Evolutionary conservation across 2,329 filamentous ascomycete genomes (phyloP), one percentile per base, ranked within the genome.

Genomic region (Alternaria ethzedia): DNA sequence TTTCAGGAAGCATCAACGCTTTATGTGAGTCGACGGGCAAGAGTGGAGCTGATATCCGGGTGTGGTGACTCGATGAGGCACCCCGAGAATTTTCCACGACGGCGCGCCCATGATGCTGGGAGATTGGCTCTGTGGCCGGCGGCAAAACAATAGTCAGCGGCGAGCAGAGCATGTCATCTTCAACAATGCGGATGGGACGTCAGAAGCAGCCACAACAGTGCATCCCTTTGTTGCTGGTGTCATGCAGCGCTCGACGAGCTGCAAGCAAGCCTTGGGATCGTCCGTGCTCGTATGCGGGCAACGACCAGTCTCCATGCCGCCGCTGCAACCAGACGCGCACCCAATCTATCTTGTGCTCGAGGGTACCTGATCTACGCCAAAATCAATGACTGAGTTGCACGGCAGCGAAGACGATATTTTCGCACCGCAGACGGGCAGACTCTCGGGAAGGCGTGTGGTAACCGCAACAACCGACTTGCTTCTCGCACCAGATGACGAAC

Each of bases 31-130:
- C 61, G 63, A 58, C 21, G 30, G 61, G 67, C 65, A 60, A 68
- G 61, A 69, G 73, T 69, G 70, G 74, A 76, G 70, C 36, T 41
- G 36, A 74, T 70, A 71, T 59, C 61, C 65, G 67, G 65, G 63
- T 57, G 52, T 71, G 64, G 67, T 75, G 74, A 75, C 72, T 77
- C 74, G 61, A 72, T 68, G 23, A 63, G 66, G 63, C 50, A 67
- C 36, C 55, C 71, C 66, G 69, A 72, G 64, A 70, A 70, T 67
- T 70, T 67, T 66, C 49, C 68, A 62, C 49, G 66, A 65, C 64
- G 59, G 63, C 59, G 69, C 52, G 66, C 60, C 55, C 68, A 64
- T 66, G 51, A 61, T 69, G 61, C 56, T 69, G 60, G 58, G 47
- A 70, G 54, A 54, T 58, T 11, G n/a, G 49, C 54, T 63, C 43